A percentile compares a stretch with the other conserved stretches of the same genome.
Conservation (phyloP, 2,329 filamentous ascomycete species). For the Talaromyces sp. region DNA sequence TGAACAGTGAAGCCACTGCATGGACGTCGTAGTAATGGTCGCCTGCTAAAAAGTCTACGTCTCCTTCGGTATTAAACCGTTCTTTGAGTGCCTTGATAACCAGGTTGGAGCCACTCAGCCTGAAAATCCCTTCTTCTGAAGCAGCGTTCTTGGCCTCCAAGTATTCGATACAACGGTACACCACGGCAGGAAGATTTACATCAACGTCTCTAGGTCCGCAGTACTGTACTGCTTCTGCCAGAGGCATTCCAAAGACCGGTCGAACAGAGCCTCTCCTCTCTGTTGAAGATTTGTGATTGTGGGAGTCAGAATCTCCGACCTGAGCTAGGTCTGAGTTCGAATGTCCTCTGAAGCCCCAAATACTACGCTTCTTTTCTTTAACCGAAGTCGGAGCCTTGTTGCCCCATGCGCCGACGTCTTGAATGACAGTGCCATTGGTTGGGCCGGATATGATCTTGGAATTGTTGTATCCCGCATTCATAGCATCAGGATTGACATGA, state of each 20-base stretch:
- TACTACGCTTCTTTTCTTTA: conserved; percentile 77
- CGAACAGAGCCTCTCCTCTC: conserved; percentile 57
- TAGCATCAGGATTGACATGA: conserved; percentile 23
- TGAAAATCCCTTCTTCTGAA: conserved; percentile 91
- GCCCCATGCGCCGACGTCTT: conserved; percentile 82
- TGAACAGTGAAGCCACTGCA: conserved; percentile 88
- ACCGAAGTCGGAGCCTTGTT: conserved; percentile 64
- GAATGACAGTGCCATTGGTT: conserved; percentile 79
- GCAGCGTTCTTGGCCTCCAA: conserved; percentile 78
- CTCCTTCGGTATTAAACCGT: conserved; percentile 88
- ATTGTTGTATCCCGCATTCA: conserved; percentile 32
- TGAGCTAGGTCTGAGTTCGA: conserved; percentile 65
- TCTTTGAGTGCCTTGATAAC: conserved; percentile 89
- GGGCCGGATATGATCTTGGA: conserved; percentile 73
- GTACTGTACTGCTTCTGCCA: conserved; percentile 81
- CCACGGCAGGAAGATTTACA: conserved; percentile 81
- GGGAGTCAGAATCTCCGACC: conserved; percentile 46
- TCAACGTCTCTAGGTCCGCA: conserved; percentile 67
- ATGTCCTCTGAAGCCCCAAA: conserved; percentile 65
- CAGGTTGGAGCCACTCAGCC: conserved; percentile 92
- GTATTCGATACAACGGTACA: conserved; percentile 94
- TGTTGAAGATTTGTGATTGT: conserved; percentile 49
- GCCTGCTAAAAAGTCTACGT: conserved; percentile 77
- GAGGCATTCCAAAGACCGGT: conserved; percentile 78
- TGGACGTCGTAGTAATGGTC: conserved; percentile 92